These are phyloP conservation scores for Trichocladium antarcticum DNA, from an alignment of 495 filamentous ascomycete species.

Conservation along the genomic window DNA sequence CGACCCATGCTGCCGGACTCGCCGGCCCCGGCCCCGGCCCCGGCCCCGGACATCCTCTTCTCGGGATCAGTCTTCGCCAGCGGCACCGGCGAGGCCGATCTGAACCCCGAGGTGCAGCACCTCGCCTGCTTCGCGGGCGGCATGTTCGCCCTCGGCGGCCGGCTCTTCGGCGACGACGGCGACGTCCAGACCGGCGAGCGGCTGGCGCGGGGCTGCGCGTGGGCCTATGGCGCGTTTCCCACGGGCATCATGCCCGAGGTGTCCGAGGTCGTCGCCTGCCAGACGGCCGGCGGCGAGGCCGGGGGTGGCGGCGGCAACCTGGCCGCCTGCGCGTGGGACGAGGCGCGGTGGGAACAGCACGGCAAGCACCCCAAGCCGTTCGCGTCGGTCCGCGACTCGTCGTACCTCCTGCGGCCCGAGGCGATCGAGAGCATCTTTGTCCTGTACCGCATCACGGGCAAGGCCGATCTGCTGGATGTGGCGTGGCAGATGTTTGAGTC, in stretches of 20 bases:
- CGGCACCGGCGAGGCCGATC: constrained; percentile 14
- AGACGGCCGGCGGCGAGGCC: constrained; percentile 2
- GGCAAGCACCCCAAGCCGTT: constrained; percentile 48
- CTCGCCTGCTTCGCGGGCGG: constrained; percentile 73
- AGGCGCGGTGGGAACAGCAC: constrained; percentile 31
- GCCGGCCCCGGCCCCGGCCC: background rate
- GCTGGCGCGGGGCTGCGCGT: constrained; percentile 87
- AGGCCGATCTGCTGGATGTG: constrained; percentile 50
- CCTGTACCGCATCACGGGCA: constrained; percentile 64
- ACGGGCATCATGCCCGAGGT: constrained; percentile 84
- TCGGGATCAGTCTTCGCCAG: constrained; percentile 31
- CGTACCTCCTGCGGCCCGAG: constrained; percentile 47
- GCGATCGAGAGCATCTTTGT: constrained; percentile 66
- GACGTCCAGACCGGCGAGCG: constrained; percentile 69
- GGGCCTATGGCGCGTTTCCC: constrained; percentile 68
- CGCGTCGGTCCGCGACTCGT: constrained; percentile 18
- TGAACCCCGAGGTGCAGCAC: constrained; percentile 37
- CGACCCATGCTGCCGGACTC: constrained; percentile 46
- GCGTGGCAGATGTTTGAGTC: constrained; percentile 70
- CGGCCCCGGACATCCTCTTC: constrained; percentile 56
- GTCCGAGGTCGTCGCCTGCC: constrained; percentile 42
- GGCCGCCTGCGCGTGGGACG: constrained; percentile 17
- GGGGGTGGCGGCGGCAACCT: background rate
- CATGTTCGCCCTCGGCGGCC: constrained; percentile 82
- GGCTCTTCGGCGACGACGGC: constrained; percentile 53